A percentile compares a stretch with the other conserved stretches of the same genome.
These are phyloP conservation scores for Penicillium decumbens DNA, from an alignment of 2,329 filamentous ascomycete species.

Conservation along the genomic window DNA sequence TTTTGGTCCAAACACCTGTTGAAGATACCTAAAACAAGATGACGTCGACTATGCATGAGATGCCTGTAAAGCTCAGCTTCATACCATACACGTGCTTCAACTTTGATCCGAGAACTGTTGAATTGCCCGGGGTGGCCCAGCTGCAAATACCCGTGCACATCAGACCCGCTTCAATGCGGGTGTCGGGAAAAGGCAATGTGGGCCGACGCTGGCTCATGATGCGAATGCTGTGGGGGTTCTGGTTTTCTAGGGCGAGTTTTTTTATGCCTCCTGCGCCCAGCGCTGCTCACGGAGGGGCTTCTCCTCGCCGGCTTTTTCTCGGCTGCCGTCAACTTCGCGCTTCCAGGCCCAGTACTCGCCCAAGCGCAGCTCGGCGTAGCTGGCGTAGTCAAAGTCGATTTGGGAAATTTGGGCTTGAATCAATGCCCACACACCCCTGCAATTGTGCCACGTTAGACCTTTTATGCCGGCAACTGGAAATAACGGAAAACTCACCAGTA, in stretches of 20 bases:
- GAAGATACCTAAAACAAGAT: not conserved
- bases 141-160: slow-evolving; percentile 1
- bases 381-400: slow-evolving; percentile 95
- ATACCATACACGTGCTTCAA: not conserved
- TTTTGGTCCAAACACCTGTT: not conserved
- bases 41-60: not conserved
- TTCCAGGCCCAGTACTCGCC: slow-evolving; percentile 94
- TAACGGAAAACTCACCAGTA: slow-evolving; percentile 49
- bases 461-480: not conserved
- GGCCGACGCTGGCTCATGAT: not conserved
- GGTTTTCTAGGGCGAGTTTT: not conserved
- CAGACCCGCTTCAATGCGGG: not conserved
- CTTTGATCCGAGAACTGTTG: not conserved
- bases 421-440: slow-evolving; percentile 89
- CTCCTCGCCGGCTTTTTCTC: slow-evolving; percentile 52
- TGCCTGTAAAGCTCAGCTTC: not conserved
- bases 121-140: not conserved
- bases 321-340: slow-evolving; percentile 62
- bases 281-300: slow-evolving; percentile 70
- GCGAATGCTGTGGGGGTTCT: not conserved
- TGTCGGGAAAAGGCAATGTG: not conserved
- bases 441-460: slow-evolving; percentile 26
- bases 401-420: slow-evolving; percentile 92
- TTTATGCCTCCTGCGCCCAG: slow-evolving; percentile 61
- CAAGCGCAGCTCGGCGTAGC: slow-evolving; percentile 78